Evolutionary conservation across 176 grass and related monocot genomes (phyloP).

Genomic region (Musa acuminata): DNA sequence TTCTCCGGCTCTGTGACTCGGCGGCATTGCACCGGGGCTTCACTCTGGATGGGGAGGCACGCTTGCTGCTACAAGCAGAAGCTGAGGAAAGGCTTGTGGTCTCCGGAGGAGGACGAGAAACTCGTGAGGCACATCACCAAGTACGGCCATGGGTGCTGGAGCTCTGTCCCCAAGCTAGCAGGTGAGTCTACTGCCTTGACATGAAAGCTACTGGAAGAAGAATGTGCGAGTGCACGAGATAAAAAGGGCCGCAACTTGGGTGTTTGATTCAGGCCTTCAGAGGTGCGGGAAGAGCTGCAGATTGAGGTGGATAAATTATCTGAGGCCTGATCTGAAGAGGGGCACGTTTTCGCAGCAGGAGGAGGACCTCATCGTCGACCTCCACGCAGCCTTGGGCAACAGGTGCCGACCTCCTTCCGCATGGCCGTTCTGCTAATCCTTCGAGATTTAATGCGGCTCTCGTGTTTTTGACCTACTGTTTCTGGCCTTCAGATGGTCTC

Average conservation of each 20-base stretch:
- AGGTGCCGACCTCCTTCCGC: neutral
- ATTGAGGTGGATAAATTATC: constrained; percentile 6
- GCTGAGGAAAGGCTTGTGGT: constrained; percentile 3
- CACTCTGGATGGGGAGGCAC: neutral
- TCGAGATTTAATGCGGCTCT: neutral
- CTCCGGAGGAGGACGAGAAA: constrained; percentile 10
- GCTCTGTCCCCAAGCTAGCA: constrained; percentile 10
- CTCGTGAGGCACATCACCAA: neutral
- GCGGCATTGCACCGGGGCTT: neutral
- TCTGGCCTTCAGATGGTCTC: neutral
- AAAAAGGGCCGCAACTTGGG: neutral
- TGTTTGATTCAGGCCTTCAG: neutral
- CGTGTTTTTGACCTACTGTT: neutral
- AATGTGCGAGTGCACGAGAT: too few relatives aligned
- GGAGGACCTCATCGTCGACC: constrained; percentile 6
- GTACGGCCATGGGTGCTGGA: constrained; percentile 11
- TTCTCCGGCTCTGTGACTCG: neutral
- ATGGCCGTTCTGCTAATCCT: neutral
- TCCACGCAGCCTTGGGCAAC: constrained; percentile 3
- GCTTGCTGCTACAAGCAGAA: constrained; percentile 8
- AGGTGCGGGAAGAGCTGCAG: constrained; percentile 11
- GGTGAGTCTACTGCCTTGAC: neutral
- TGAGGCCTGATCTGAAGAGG: constrained; percentile 13
- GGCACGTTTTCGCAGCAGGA: constrained; percentile 4
- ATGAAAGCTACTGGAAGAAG: neutral